Base-by-base conservation (phyloP, 2,329 filamentous ascomycete species). In the Rhinocladiella similis region DNA sequence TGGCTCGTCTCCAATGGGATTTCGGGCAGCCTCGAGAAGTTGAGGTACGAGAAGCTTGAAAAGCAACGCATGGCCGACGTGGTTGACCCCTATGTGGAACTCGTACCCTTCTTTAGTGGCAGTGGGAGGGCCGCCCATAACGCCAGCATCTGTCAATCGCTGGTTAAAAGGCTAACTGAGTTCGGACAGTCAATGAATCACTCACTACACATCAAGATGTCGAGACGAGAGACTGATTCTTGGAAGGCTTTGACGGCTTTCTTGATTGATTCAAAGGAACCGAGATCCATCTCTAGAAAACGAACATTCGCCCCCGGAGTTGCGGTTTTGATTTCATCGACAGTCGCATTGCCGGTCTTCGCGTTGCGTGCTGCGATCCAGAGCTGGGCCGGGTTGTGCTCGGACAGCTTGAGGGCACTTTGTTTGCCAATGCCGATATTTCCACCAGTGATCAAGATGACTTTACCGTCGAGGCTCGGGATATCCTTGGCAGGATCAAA, bases 81-180 rank as follows among this genome's bases (percentile, higher is more conserved):
- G 76, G 54, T 82, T 82, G 2, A 72, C 76, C 1, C 73, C 77
- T 54, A 81, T 79, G 56, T 79, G 74, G 6, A 75, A 59, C 61
- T 82, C 80, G 55, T 78, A 80, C 10, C 77, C 77, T n/a, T 81
- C 74, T 22, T 65, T 63, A 3, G 75, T 78, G 7, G 74, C 57
- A 1, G 57, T 69, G 0, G 72, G 66, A 3, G 74, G 69, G 18
- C 59, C 62, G 1, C 70, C 73, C 71, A 79, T 76, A 27, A 78
- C 68, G 1, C 75, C 77, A 1, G 77, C 77, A 56, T 79, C 35
- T 38, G 35, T 10, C 12, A 16, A 16, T 38, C 35, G 41, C 19
- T 19, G 18, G 13, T 18, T 5, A 22, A 25, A 5, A 25, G 7
- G 22, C 22, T 25, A 25, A 7, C 22, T 25, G 7, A 25, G 22